Percentiles rank a stretch among this genome's conserved stretches.
phyloP scores from a whole-genome alignment of 2,329 filamentous ascomycete species.

The Aspergillus jensenii region DNA sequence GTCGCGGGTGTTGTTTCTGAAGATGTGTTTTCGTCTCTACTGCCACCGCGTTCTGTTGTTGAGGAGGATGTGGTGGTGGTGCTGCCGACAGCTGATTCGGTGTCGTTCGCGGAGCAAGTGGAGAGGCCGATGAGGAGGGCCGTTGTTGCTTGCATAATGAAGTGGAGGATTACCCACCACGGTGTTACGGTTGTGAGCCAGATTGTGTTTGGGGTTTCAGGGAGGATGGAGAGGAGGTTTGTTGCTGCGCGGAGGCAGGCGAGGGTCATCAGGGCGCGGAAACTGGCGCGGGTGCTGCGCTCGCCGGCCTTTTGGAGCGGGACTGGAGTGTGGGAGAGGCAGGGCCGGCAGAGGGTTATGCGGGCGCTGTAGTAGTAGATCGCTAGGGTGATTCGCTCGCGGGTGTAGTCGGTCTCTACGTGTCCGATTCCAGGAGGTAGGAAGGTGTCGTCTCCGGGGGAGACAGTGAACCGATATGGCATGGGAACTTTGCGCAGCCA shows the following conservation, averaged over 20 bases:
- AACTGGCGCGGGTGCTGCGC: not conserved
- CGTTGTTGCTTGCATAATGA: constrained; percentile 43
- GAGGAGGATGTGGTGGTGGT: not conserved
- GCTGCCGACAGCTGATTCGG: not conserved
- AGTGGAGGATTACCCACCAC: constrained; percentile 47
- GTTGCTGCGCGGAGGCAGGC: constrained; percentile 41
- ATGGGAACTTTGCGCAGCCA: constrained; percentile 37
- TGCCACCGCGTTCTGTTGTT: not conserved
- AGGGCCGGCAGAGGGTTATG: constrained; percentile 43
- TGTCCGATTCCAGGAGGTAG: constrained; percentile 12
- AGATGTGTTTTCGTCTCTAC: no score
- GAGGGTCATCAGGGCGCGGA: constrained; percentile 28
- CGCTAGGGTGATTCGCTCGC: constrained; percentile 38
- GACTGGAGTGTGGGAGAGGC: constrained; percentile 31
- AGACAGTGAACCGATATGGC: constrained; percentile 33
- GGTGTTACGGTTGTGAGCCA: constrained; percentile 37
- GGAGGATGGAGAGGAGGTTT: constrained; percentile 38
- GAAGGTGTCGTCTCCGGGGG: constrained; percentile 23
- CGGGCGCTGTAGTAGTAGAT: constrained; percentile 43
- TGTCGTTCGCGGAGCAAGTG: constrained; percentile 11
- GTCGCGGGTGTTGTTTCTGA: no score
- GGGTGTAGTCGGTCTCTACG: constrained; percentile 12
- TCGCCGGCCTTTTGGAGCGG: not conserved
- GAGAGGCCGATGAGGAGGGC: constrained; percentile 42
- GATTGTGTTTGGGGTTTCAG: constrained; percentile 32